phyloP scores from a whole-genome alignment of 202 grass and related monocot genomes.

The Elaeis oleifera region DNA sequence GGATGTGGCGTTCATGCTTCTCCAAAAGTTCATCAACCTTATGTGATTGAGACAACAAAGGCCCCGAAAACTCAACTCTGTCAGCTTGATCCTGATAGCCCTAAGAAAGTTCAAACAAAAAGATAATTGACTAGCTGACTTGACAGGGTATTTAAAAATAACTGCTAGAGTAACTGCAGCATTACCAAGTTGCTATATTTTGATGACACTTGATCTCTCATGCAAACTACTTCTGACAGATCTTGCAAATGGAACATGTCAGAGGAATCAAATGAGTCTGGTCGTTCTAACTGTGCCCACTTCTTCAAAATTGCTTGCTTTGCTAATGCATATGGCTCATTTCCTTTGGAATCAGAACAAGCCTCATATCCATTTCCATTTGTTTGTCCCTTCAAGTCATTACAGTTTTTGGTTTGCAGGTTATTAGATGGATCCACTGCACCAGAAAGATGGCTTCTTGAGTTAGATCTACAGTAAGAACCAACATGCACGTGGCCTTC shows the following conservation, averaged over 20 bases:
- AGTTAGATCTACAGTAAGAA: slow-evolving; percentile 44
- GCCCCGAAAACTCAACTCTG: slow-evolving; percentile 84
- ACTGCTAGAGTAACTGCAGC: slow-evolving; percentile 6
- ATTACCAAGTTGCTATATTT: slow-evolving; percentile 57
- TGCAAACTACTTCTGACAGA: slow-evolving; percentile 38
- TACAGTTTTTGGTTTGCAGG: slow-evolving; percentile 21
- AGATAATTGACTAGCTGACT: not conserved
- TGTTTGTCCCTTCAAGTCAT: slow-evolving; percentile 31
- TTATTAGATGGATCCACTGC: slow-evolving; percentile 22
- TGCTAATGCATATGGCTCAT: slow-evolving; percentile 29
- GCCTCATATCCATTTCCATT: slow-evolving; percentile 28
- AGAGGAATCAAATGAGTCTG: slow-evolving; percentile 63
- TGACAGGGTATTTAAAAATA: not conserved
- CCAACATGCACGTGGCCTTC: slow-evolving; percentile 33
- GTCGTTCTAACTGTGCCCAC: slow-evolving; percentile 75
- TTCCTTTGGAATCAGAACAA: slow-evolving; percentile 23
- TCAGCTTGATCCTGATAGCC: slow-evolving; percentile 43
- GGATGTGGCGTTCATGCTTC: slow-evolving; percentile 77
- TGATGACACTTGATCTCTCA: slow-evolving; percentile 39
- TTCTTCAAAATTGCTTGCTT: slow-evolving; percentile 59
- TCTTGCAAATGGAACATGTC: slow-evolving; percentile 53
- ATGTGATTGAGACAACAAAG: slow-evolving; percentile 66
- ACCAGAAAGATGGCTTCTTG: slow-evolving; percentile 33
- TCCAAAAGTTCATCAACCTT: slow-evolving; percentile 86
- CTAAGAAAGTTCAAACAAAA: slow-evolving; percentile 29